These are phyloP conservation scores for Melanogaster broomeanus DNA, from an alignment of 768 basidiomycete genomes.

Conservation along the genomic window DNA sequence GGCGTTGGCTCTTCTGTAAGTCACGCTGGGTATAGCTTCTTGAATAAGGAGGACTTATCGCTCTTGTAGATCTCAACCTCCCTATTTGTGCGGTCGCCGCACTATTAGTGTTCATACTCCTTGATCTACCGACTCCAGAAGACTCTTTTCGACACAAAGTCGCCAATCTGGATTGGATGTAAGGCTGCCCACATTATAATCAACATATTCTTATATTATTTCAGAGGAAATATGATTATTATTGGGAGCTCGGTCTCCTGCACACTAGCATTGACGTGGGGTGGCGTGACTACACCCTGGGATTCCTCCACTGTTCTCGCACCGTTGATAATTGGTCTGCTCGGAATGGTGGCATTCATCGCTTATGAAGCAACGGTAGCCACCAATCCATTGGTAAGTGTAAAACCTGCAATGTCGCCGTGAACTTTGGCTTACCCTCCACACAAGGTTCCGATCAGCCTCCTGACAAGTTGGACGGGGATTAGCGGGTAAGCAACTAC, in stretches of 20 bases:
- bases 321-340: conserved; percentile 41
- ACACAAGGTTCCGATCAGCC: conserved; percentile 18
- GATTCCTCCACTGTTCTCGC: conserved; percentile 37
- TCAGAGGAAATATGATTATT: conserved; percentile 41
- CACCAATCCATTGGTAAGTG: conserved; percentile 33
- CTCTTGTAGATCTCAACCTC: too few species aligned
- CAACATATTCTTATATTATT: not conserved
- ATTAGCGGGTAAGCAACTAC: conserved; percentile 4
- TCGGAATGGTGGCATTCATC: conserved; percentile 38
- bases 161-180: conserved; percentile 41
- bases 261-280: too few species aligned
- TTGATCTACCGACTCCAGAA: conserved; percentile 38
- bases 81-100: conserved; percentile 25
- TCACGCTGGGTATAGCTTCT: too few species aligned
- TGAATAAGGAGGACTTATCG: too few species aligned
- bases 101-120: conserved; percentile 22
- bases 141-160: too few species aligned
- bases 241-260: too few species aligned
- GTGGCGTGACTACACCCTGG: conserved; percentile 45
- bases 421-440: not conserved
- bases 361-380: conserved; percentile 38
- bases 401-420: too few species aligned
- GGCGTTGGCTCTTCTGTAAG: too few species aligned
- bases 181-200: conserved; percentile 4
- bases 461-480: conserved; percentile 32